Evolutionary conservation across 495 filamentous ascomycete genomes (phyloP).

Genomic region (Penicillium verhagenii): DNA sequence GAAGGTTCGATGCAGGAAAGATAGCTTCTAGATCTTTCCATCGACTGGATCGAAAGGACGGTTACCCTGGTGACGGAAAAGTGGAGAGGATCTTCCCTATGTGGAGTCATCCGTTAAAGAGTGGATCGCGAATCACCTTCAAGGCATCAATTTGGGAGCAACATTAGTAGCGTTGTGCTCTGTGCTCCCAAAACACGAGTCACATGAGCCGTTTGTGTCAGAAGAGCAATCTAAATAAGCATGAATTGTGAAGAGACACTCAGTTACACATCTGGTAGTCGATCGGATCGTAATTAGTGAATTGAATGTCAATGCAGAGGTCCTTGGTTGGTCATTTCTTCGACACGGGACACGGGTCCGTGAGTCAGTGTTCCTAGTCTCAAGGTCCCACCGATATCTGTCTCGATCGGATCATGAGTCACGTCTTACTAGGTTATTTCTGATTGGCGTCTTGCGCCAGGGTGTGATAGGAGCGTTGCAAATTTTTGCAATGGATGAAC

Average conservation of each 20-base stretch:
- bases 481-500: background rate
- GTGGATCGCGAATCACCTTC: background rate
- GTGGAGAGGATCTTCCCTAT: background rate
- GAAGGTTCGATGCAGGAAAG: background rate
- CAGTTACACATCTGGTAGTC: background rate
- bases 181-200: background rate
- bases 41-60: background rate
- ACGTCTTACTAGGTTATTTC: background rate
- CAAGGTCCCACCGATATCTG: background rate
- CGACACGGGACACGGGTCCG: background rate
- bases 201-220: background rate
- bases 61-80: background rate
- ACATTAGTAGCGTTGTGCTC: background rate
- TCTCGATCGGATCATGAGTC: background rate
- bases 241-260: background rate
- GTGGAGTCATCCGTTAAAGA: background rate
- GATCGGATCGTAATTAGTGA: background rate
- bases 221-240: background rate
- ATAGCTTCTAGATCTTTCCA: background rate
- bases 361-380: no score
- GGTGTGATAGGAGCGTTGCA: background rate
- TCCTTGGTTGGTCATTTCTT: background rate
- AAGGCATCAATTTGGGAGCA: background rate
- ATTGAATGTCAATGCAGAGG: background rate
- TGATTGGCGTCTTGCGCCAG: background rate